Percentiles rank a stretch among this genome's conserved stretches.
Conservation (phyloP, 2,329 filamentous ascomycete genomes). For the Bipolaris cookei region DNA sequence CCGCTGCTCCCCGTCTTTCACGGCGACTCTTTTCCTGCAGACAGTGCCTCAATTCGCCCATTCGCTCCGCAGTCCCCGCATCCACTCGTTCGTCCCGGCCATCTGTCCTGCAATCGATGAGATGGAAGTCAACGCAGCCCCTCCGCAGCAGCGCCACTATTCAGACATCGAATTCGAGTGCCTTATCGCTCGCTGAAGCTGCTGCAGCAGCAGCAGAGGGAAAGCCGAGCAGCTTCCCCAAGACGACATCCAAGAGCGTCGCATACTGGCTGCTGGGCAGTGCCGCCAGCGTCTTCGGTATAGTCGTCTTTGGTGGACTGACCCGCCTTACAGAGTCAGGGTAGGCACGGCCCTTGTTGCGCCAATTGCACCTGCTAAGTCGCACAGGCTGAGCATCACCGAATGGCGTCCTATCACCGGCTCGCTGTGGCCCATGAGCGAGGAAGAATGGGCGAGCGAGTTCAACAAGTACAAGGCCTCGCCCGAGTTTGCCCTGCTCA, state of each 20-base stretch:
- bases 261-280: constrained; percentile 93
- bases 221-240: constrained; percentile 54
- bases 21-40: constrained; percentile 45
- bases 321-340: constrained; percentile 95
- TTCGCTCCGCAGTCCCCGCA: constrained; percentile 29
- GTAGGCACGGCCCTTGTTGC: constrained; percentile 57
- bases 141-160: constrained; percentile 33
- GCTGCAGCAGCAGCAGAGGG: constrained; percentile 18
- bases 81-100: constrained; percentile 28
- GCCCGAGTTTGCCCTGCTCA: constrained; percentile 90
- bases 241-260: constrained; percentile 75
- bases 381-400: constrained; percentile 84
- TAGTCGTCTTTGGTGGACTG: constrained; percentile 92
- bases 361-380: constrained; percentile 23
- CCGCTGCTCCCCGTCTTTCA: constrained; percentile 47
- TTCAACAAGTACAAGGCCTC: constrained; percentile 92
- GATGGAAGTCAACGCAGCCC: constrained; percentile 46
- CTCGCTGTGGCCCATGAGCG: constrained; percentile 79
- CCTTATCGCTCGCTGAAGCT: constrained; percentile 20
- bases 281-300: constrained; percentile 92
- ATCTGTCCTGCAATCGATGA: constrained; percentile 38
- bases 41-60: constrained; percentile 41
- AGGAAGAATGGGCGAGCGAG: constrained; percentile 86
- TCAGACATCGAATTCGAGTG: constrained; percentile 20
- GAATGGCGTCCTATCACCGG: constrained; percentile 98